Base-by-base conservation (phyloP, 345 rosid species). In the Lepidium africanum region DNA sequence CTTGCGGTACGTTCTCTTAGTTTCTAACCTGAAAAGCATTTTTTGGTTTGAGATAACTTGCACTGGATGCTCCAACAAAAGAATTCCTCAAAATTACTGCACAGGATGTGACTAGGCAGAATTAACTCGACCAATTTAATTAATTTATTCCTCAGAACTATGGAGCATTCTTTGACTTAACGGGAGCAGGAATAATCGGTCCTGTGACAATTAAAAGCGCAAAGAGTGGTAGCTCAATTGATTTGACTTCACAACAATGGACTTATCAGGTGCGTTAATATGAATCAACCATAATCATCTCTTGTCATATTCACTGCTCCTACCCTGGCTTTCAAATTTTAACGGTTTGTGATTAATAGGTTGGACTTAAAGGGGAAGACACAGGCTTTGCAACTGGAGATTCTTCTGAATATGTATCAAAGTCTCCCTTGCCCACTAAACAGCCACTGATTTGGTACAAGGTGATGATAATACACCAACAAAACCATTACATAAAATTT, bases 401-500 rank as follows among this genome's bases (percentile, higher is more conserved):
- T 54, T 85, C 96, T 70, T 74, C 90, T 9, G 76, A 79, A 52
- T 94, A 96, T 97, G 66, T 73, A 78, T 83, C 94, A 65, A 71
- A 80, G 67, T 71, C 92, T 48, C 68, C 77, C 60, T 74, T 94
- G 72, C 99, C 97, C 36, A 88, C 72, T 74, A 85, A 82, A 10
- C 88, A 87, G 73, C 91, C 96, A 65, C 63, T 94, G 76, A 76
- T 79, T 78, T 94, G 97, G 99, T 94, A 94, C 90, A 90, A 90
- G 97, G 98, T 93, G 75, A 73, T 47, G 11, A 56, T 47, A 36
- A 45, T 61, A 27, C 25, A 38, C 43, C 3, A 23, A 47, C 16
- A 40, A 32, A 36, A 47, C 33, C 33, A 30, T 6, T 5, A 30
- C 7, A 30, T 6, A 5, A 30, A 30, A 30, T 30, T 30, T 30